phyloP scores from a whole-genome alignment of 2,329 filamentous ascomycete genomes.

The Biscogniauxia mediterranea region DNA sequence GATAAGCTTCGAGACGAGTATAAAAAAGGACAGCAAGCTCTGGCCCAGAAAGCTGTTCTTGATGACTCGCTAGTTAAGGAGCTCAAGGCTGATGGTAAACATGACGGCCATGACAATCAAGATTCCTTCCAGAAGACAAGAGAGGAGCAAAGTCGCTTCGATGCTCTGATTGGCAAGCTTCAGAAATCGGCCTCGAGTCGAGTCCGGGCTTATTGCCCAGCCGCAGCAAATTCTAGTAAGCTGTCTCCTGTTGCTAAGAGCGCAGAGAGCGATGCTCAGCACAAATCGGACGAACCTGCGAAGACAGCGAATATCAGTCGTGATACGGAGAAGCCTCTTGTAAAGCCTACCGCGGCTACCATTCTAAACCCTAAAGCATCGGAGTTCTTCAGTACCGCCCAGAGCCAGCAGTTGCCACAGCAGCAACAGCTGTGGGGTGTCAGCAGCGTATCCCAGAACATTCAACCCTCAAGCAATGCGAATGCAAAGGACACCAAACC shows the following conservation, averaged over 20 bases:
- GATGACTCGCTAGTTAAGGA: slow-evolving; percentile 1
- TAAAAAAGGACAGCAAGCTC: slow-evolving; percentile 9
- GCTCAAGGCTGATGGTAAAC: not conserved
- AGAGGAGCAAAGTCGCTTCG: slow-evolving; percentile 14
- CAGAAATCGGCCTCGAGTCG: slow-evolving; percentile 19
- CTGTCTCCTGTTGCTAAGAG: slow-evolving; percentile 4
- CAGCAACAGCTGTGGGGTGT: slow-evolving; percentile 3
- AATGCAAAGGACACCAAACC: not conserved
- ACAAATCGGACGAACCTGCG: not conserved
- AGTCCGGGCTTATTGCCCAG: not conserved
- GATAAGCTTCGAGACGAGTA: slow-evolving; percentile 19
- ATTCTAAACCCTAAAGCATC: slow-evolving; percentile 27
- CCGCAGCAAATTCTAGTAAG: slow-evolving; percentile 1
- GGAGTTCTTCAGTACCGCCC: slow-evolving; percentile 20
- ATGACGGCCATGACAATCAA: not conserved
- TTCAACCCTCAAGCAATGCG: not conserved
- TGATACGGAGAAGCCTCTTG: not conserved
- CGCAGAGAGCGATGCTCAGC: not conserved
- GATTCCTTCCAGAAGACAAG: not conserved
- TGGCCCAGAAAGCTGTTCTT: slow-evolving; percentile 6
- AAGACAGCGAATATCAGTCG: not conserved
- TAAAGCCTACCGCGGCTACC: slow-evolving; percentile 7
- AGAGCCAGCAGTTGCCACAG: not conserved
- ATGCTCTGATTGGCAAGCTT: slow-evolving; percentile 22
- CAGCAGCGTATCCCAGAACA: not conserved